Base-by-base conservation (phyloP, 2,329 filamentous ascomycete species). In the Colletotrichum salicis region DNA sequence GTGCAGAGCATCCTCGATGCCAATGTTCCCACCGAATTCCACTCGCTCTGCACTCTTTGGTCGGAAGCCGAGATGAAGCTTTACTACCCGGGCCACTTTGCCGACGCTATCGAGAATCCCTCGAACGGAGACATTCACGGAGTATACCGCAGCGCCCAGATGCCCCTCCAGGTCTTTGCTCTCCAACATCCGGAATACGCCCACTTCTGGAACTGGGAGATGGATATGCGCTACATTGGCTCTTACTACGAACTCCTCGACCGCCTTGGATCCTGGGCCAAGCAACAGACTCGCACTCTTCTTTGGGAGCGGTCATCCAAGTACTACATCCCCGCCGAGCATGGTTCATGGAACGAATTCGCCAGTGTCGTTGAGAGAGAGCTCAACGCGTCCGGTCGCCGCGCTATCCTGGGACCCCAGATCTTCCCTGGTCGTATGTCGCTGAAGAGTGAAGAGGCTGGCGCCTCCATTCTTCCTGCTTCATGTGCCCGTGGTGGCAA, bases 51-150 rank as follows among this genome's bases (percentile, higher is more conserved):
- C 56, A 94, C 92, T 0, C 84, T 97, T 6, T 97, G 94, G 94
- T 95, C 93, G 2, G 94, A 96, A 80, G 87, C 90, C 64, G 93
- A 96, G 81, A 96, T 97, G 93, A 87, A 88, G 68, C 86, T 95
- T 67, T 91, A 94, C 80, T 97, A 97, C 78, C 81, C 88, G 72
- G 89, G 89, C 2, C 88, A 90, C 52, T 92, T 95, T n/a, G 91
- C 92, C 75, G 89, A 91, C 56, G 89, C 91, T 1, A 90, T 91
- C 76, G 84, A 87, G 66, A 89, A 89, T 77, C 87, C 87, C 7
- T 86, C 85, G 68, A 82, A 88, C 74, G 85, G 84, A 15, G 87
- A 89, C 64, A 86, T 93, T 33, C 91, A 92, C 60, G 91, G 92
- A 3, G 91, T 94, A 61, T 93, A 93, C 81, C 88, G 93, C 60